Percentiles rank a stretch among this genome's conserved stretches.
phyloP scores from a whole-genome alignment of 768 basidiomycete species.

The Fomitopsis pulvina region DNA sequence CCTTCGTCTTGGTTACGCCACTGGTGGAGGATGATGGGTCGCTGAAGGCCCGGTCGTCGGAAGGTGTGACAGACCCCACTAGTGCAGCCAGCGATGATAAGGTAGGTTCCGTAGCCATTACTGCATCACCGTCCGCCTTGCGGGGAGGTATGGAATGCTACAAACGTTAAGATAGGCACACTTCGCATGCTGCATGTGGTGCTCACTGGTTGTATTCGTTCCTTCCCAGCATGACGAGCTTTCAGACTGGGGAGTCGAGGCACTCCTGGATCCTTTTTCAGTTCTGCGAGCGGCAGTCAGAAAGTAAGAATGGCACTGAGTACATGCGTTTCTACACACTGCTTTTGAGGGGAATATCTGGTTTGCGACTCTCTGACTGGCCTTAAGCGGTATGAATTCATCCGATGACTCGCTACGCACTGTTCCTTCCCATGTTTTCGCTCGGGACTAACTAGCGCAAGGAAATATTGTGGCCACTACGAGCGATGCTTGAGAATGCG shows the following conservation, averaged over 20 bases:
- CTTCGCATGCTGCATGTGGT: background rate
- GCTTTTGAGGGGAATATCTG: constrained; percentile 28
- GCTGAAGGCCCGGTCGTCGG: constrained; percentile 9
- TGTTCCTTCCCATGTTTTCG: background rate
- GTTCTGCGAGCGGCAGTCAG: constrained; percentile 35
- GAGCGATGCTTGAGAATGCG: too few relatives aligned
- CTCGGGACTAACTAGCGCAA: too few relatives aligned
- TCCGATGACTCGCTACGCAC: background rate
- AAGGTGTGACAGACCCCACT: constrained; percentile 30
- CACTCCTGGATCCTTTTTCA: constrained; percentile 87
- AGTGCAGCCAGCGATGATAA: constrained; percentile 52
- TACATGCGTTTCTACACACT: constrained; percentile 2
- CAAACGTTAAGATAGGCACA: constrained; percentile 2
- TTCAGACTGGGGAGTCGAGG: constrained; percentile 77
- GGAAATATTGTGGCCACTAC: too few relatives aligned
- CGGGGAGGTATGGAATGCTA: constrained; percentile 10
- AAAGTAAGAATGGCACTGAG: background rate
- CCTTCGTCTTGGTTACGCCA: constrained; percentile 45
- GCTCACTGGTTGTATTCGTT: constrained; percentile 11
- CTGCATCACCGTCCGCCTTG: constrained; percentile 43
- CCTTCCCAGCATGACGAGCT: constrained; percentile 45
- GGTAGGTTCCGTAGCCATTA: constrained; percentile 73
- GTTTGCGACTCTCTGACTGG: constrained; percentile 32
- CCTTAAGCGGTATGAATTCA: background rate
- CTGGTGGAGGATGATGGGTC: constrained; percentile 29